Base-by-base conservation (phyloP, 2,329 filamentous ascomycete genomes). In the Cladosporium colombiae region DNA sequence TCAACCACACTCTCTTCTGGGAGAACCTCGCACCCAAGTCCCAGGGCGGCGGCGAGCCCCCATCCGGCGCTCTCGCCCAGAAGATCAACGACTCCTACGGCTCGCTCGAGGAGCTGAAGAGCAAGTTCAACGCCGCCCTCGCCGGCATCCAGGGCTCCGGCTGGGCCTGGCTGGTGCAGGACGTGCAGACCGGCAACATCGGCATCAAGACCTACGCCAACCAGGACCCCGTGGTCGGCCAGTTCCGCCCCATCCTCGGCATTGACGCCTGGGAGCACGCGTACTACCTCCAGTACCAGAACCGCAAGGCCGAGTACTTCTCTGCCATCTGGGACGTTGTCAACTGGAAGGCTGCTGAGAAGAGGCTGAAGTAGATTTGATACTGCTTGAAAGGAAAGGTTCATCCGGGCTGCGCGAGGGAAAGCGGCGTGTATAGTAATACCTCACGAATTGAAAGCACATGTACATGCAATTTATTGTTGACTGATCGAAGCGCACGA, bases 201-300 rank as follows among this genome's bases (percentile, higher is more conserved):
- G 84, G 87, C 62, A 92, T 96, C 72, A 83, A 89, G 29, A 92
- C 90, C 0, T 93, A 91, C 40, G 93, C 93, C 76, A 92, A 96
- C 75, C 92, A 96, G 81, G 92, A 96, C 74, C 88, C 93, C 29
- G 91, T 97, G 33, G 86, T 92, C 16, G 93, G 93, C 59, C 90
- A 90, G 78, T 92, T 90, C 77, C 85, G 88, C 74, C 93, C 93
- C 44, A 83, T 97, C 58, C 82, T 97, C 56, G 93, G 93, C 65
- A 90, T 97, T 74, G 93, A 97, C 82, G 93, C 93, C 64, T 97
- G 93, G 93, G 93, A 97, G 85, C 93, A 97, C 81, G 93, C 93
- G 62, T 96, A 96, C 84, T 96, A 96, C 82, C 85, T 97, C 68
- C 92, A 97, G 83, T 97, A 97, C 83, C 87, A 97, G 87, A 97